Base-by-base conservation (phyloP, 78 protist genomes). In the Dictyostelium citrinum region DNA sequence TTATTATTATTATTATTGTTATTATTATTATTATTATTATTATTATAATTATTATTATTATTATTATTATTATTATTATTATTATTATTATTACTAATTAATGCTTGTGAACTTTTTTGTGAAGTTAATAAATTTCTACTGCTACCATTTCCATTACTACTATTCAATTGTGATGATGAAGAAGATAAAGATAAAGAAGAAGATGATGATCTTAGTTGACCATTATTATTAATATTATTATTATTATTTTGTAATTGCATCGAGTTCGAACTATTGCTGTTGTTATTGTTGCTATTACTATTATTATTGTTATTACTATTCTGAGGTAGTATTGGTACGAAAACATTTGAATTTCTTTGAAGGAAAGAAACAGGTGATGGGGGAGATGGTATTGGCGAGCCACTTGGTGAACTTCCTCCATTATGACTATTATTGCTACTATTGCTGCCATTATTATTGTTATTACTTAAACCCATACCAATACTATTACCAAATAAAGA, bases 321-420 rank as follows among this genome's bases (percentile, higher is more conserved):
- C 10, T 67, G 37, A 20, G 79, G 79, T 33, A 72, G 11, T 9
- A 83, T 83, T 46, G 90, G 90, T 46, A 83, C 90, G 35, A 35
- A 83, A 3, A n/a, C 27, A 31, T 68, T 71, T 5, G 49, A 39
- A 35, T 24, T 67, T 55, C 74, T 55, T 24, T 70, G 70, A 8
- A 70, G 45, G 11, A 82, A 64, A n/a, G 76, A 49, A 33, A 37
- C 67, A 4, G 93, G 93, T 2, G 93, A 88, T 10, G 93, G 93
- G 1, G 93, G 93, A 5, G 93, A 88, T 39, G 93, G 83, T 1
- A 88, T 88, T 20, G 93, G 93, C 29, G 85, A 78, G 1, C 71
- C 81, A 43, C 33, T 72, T 5, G 85, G 84, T 2, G 84, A 78
- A 8, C 29, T 82, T 8, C 49, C 71, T 27, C 43, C 37, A 70